Conservation (phyloP, 2,329 filamentous ascomycete genomes). For the Leptographium wingfieldii region DNA sequence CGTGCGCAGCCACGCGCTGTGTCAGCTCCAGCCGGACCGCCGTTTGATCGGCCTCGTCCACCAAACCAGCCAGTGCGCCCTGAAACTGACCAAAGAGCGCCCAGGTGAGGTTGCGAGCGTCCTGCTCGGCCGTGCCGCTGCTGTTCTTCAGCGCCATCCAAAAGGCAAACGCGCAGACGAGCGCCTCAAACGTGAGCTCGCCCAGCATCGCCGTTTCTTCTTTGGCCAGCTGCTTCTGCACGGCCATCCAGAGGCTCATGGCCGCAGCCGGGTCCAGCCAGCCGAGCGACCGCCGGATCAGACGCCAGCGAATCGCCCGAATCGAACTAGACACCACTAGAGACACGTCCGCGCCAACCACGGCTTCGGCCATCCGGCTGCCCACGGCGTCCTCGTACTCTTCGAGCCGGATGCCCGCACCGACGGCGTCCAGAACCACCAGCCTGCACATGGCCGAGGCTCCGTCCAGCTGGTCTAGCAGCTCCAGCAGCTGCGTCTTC, state of each 20-base stretch:
- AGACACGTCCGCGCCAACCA: conserved; percentile 7
- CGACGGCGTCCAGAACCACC: conserved; percentile 30
- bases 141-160: conserved; percentile 18
- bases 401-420: conserved; percentile 27
- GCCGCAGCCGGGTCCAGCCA: conserved; percentile 16
- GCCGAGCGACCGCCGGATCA: conserved; percentile 16
- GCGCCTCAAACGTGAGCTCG: conserved; percentile 19
- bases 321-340: not conserved
- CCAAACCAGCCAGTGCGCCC: conserved; percentile 6
- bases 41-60: not conserved
- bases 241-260: conserved; percentile 14
- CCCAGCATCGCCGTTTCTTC: conserved; percentile 11
- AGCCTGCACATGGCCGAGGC: conserved; percentile 19
- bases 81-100: conserved; percentile 16
- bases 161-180: conserved; percentile 17
- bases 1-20: not conserved
- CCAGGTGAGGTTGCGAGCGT: conserved; percentile 15
- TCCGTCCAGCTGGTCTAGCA: conserved; percentile 28
- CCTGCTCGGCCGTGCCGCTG: conserved; percentile 13
- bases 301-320: conserved; percentile 11
- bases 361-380: conserved; percentile 24
- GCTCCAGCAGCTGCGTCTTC: conserved; percentile 27
- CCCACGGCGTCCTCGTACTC: conserved; percentile 29
- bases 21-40: not conserved
- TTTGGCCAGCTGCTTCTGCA: not conserved